A percentile compares a stretch with the other conserved stretches of the same genome.
These are phyloP conservation scores for Phylloporus sp. DNA, from an alignment of 768 basidiomycete species.

Conservation along the genomic window DNA sequence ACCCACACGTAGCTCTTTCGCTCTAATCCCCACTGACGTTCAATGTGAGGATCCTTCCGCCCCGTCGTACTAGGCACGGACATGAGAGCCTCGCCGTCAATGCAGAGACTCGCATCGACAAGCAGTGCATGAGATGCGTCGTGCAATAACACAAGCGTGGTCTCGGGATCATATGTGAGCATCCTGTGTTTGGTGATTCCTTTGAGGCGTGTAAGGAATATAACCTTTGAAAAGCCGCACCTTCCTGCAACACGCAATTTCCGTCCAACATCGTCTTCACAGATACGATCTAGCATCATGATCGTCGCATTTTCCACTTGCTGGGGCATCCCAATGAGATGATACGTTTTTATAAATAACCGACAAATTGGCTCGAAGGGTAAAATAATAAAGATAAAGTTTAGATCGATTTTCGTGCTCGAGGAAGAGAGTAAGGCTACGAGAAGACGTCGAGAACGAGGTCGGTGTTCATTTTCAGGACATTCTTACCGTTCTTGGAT, in stretches of 20 bases:
- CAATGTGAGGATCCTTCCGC: slow-evolving; percentile 9
- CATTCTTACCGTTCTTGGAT: slow-evolving; percentile 11
- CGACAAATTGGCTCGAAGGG: slow-evolving; percentile 1
- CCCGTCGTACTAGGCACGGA: slow-evolving; percentile 6
- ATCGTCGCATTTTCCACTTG: slow-evolving; percentile 45
- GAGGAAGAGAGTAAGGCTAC: background rate
- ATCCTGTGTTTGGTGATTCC: slow-evolving; percentile 37
- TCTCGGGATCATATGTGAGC: slow-evolving; percentile 49
- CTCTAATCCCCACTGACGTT: slow-evolving; percentile 48
- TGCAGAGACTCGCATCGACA: slow-evolving; percentile 52
- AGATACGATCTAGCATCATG: slow-evolving; percentile 39
- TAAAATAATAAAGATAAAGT: slow-evolving; percentile 3
- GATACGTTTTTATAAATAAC: background rate
- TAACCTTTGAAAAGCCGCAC: slow-evolving; percentile 37
- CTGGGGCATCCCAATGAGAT: slow-evolving; percentile 38
- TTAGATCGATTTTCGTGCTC: background rate
- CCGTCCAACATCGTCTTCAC: slow-evolving; percentile 36
- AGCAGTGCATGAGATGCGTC: slow-evolving; percentile 48
- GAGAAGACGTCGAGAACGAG: background rate
- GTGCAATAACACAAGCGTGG: slow-evolving; percentile 44
- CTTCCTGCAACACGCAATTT: slow-evolving; percentile 59
- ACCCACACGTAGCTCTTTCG: slow-evolving; percentile 47
- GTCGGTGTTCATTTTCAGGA: slow-evolving; percentile 1
- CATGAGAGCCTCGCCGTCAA: slow-evolving; percentile 32
- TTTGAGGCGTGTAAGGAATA: slow-evolving; percentile 13